These are phyloP conservation scores for Beta lomatogona DNA, from an alignment of 179 eudicot species.

Conservation along the genomic window DNA sequence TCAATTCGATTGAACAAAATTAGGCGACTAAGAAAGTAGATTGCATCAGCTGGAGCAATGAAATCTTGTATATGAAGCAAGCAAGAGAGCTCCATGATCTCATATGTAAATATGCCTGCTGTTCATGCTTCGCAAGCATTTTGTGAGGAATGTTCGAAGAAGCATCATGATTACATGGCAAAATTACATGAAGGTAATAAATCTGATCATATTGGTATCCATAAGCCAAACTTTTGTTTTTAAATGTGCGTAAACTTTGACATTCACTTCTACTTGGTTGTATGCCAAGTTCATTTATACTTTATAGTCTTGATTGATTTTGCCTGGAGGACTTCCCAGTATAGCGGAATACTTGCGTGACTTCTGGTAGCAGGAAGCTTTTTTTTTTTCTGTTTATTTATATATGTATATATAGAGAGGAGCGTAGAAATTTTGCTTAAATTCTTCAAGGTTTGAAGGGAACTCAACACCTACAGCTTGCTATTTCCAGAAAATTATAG, in stretches of 20 bases:
- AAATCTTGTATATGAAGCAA: conserved; percentile 12
- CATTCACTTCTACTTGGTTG: neutral
- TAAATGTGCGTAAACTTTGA: neutral
- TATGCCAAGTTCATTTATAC: neutral
- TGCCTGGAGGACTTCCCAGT: neutral
- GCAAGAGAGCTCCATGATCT: neutral
- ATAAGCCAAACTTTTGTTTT: neutral
- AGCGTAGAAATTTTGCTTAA: neutral
- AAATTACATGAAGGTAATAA: neutral
- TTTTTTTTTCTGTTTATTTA: neutral
- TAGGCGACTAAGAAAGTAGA: neutral
- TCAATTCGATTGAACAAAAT: neutral
- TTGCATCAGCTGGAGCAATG: neutral
- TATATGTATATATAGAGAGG: neutral
- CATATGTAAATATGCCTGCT: neutral
- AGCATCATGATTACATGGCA: neutral
- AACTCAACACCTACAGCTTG: too few relatives aligned
- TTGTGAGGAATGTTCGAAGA: conserved; percentile 1
- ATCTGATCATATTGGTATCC: neutral
- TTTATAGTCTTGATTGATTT: neutral
- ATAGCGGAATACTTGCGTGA: neutral
- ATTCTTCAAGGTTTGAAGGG: neutral
- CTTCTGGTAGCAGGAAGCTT: neutral
- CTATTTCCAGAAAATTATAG: too few relatives aligned
- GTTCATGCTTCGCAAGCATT: neutral